Percentiles rank a stretch among this genome's conserved stretches.
These are phyloP conservation scores for Nyssa sinensis DNA, from an alignment of 148 eudicot genomes.

Conservation along the genomic window DNA sequence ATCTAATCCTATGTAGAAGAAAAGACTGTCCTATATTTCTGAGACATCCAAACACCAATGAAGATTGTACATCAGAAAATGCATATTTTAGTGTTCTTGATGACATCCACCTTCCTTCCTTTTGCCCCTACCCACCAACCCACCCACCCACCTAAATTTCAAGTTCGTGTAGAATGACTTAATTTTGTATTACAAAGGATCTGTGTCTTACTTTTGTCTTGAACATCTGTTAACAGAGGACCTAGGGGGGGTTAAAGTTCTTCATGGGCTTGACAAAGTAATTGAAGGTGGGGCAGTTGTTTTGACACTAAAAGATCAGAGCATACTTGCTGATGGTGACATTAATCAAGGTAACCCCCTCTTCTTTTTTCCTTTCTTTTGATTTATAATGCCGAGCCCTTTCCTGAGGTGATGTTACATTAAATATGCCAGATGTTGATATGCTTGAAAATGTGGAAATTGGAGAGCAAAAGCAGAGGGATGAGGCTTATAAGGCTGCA, in stretches of 20 bases:
- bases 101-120: not conserved
- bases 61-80: not conserved
- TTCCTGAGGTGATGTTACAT: slow-evolving; percentile 36
- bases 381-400: slow-evolving; percentile 24
- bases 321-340: slow-evolving; percentile 87
- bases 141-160: too few relatives aligned
- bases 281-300: slow-evolving; percentile 97
- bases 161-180: not conserved
- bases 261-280: slow-evolving; percentile 96
- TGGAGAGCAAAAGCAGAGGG: slow-evolving; percentile 91
- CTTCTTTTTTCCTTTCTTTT: slow-evolving; percentile 11
- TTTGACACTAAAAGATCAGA: slow-evolving; percentile 94
- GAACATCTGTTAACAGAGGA: slow-evolving; percentile 42
- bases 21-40: not conserved
- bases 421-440: slow-evolving; percentile 65
- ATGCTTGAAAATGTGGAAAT: slow-evolving; percentile 98
- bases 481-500: slow-evolving; percentile 87
- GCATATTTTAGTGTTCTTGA: not conserved
- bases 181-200: not conserved
- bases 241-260: slow-evolving; percentile 86
- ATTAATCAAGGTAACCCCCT: slow-evolving; percentile 61
- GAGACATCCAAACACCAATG: not conserved
- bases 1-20: not conserved
- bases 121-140: too few relatives aligned
- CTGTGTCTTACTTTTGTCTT: not conserved